Conservation (phyloP, 306 rosid species). For the Trichosanthes truncata region DNA sequence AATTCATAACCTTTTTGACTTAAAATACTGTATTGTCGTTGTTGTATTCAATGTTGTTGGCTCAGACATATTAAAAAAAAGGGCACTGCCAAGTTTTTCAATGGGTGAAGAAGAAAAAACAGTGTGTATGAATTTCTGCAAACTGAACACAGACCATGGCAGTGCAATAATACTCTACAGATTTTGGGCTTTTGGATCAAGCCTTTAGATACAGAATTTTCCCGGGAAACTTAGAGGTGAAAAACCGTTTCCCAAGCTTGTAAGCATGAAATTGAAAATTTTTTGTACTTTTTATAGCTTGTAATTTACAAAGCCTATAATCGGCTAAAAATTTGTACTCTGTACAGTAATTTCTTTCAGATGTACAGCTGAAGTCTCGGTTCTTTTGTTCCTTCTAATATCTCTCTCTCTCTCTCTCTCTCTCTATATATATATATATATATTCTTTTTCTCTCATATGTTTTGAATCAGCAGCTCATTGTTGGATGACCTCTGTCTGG, state of each 20-base stretch:
- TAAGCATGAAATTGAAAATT: conserved; percentile 9
- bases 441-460: not conserved
- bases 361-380: conserved; percentile 7
- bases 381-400: not conserved
- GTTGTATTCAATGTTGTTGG: conserved; percentile 6
- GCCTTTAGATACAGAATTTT: conserved; percentile 10
- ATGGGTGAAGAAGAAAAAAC: not conserved
- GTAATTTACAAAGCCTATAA: conserved; percentile 11
- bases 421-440: not conserved
- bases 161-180: not conserved
- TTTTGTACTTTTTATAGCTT: not conserved
- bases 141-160: not conserved
- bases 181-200: conserved; percentile 5
- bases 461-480: conserved; percentile 4
- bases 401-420: not conserved
- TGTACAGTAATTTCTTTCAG: conserved; percentile 7
- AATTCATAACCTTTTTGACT: conserved; percentile 1
- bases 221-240: not conserved
- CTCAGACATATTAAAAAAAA: not conserved
- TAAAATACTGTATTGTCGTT: conserved; percentile 5
- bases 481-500: not conserved
- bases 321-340: conserved; percentile 6
- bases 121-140: not conserved
- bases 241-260: conserved; percentile 6
- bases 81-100: conserved; percentile 5